Base-by-base conservation (phyloP, 768 basidiomycete genomes). In the Candolleomyces aberdarensis region DNA sequence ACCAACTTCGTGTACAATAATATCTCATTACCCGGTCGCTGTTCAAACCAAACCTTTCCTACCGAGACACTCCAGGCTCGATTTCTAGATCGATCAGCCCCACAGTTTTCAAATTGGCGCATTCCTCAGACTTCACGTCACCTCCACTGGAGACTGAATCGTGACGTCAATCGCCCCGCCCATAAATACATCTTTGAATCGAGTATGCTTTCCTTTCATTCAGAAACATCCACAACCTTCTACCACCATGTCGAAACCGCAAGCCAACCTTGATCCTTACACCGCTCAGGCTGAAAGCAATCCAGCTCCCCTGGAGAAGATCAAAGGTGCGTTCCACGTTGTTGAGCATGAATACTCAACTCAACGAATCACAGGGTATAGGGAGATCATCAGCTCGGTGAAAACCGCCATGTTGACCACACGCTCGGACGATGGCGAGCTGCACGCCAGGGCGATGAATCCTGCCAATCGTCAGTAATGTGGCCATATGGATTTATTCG, bases 381-480 rank as follows among this genome's bases (percentile, higher is more conserved):
- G 88, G 62, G 76, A 77, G 26, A 84, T 94, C 59, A 70, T 93
- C 58, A 82, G 85, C 60, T 74, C 77, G 0, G 85, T 86, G 9
- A 79, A 83, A 66, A 85, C 83, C 0, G 89, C 87, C 56, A 92
- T 94, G 87, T 75, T 95, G 19, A 89, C 90, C 10, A 92, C 91
- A 14, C 86, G 88, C 41, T 80, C 85, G 17, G 68, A 80, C 14
- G 78, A 84, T 58, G 92, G 91, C 0, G 76, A 82, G 47, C 72
- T 96, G 20, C 93, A 95, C 71, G 85, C 91, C 8, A 83, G 93
- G 59, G 87, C 88, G 26, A 95, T 96, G 94, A 79, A 82, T 15
- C 88, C 89, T 19, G 78, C 83, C n/a, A 76, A 80, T 43, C 83
- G 90, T 91, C 65, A 47, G 85, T 71, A 5, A 29, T 17, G 9